Percentiles rank a stretch among this genome's conserved stretches.
phyloP scores from a whole-genome alignment of 2,329 filamentous ascomycete genomes.

The Pseudogymnoascus verrucosus region DNA sequence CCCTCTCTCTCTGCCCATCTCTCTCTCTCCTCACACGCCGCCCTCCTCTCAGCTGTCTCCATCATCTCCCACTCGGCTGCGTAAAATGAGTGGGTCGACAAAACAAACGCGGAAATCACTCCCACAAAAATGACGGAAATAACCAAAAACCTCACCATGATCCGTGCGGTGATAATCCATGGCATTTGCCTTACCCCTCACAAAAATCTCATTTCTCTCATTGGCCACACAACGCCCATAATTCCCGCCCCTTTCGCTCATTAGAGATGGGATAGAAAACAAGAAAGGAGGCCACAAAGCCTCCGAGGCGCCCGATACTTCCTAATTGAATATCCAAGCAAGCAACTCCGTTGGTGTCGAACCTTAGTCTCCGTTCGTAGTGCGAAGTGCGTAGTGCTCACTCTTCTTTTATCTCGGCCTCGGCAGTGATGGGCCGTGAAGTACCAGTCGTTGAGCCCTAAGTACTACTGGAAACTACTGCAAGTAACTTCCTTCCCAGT shows the following conservation, averaged over 20 bases:
- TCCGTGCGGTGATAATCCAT: neutral
- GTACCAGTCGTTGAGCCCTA: neutral
- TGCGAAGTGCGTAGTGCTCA: neutral
- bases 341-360: neutral
- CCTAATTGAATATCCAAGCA: neutral
- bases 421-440: neutral
- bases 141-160: neutral
- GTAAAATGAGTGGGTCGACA: neutral
- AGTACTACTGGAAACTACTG: neutral
- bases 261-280: too few relatives aligned
- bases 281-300: neutral
- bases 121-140: neutral
- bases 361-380: neutral
- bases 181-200: neutral
- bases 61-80: neutral
- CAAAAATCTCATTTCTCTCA: neutral
- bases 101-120: neutral
- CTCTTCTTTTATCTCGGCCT: neutral
- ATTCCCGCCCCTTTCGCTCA: neutral
- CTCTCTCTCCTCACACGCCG: neutral
- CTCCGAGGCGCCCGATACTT: neutral
- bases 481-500: neutral
- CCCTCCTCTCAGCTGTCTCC: neutral
- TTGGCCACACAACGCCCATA: neutral
- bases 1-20: neutral